phyloP scores from a whole-genome alignment of 768 basidiomycete species.

The Russula sp. region DNA sequence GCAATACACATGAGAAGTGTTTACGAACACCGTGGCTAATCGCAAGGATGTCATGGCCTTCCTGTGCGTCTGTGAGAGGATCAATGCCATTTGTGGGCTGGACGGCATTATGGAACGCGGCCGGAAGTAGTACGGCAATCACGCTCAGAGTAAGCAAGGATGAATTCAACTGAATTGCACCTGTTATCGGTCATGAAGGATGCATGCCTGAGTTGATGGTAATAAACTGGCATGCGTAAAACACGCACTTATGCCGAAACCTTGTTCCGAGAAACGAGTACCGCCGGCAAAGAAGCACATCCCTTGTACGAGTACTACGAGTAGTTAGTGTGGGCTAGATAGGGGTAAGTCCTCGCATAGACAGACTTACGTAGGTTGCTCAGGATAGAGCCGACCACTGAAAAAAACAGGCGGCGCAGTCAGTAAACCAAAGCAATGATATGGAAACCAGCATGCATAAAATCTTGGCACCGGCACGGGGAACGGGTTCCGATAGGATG shows the following conservation, averaged over 20 bases:
- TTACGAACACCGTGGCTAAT: constrained; percentile 48
- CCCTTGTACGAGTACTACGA: constrained; percentile 68
- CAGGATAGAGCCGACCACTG: constrained; percentile 43
- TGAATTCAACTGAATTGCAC: constrained; percentile 64
- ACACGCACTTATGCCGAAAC: constrained; percentile 62
- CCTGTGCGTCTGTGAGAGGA: constrained; percentile 29
- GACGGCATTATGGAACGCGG: constrained; percentile 66
- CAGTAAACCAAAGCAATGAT: not conserved
- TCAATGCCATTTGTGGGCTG: constrained; percentile 22
- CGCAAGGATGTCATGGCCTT: constrained; percentile 39
- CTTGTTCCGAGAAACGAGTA: constrained; percentile 70
- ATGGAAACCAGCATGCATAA: not conserved
- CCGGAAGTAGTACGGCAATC: constrained; percentile 71
- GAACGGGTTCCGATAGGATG: not conserved
- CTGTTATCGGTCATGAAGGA: constrained; percentile 26
- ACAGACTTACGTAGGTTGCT: constrained; percentile 37
- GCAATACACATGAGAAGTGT: not conserved
- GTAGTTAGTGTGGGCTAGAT: constrained; percentile 11
- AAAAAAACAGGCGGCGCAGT: not conserved
- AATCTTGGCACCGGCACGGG: not conserved
- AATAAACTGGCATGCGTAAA: not conserved
- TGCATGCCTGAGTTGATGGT: not conserved
- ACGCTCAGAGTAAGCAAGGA: constrained; percentile 75
- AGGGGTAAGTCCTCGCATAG: not conserved
- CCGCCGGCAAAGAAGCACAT: constrained; percentile 92